Evolutionary conservation across 177 flowering plant genomes (phyloP).

Genomic region (Telopea speciosissima): DNA sequence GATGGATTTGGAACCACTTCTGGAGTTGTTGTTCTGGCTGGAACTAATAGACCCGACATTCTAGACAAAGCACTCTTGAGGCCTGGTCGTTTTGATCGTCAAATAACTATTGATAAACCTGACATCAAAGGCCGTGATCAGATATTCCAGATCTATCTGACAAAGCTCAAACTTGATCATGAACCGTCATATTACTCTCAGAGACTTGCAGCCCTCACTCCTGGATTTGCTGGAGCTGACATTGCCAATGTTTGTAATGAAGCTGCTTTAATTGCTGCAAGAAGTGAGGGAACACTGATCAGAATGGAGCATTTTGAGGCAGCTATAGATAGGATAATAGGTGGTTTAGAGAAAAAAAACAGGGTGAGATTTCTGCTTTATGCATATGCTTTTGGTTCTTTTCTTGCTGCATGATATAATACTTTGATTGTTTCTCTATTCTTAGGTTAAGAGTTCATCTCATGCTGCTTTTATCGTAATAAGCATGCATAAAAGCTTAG

Average conservation of each 20-base stretch:
- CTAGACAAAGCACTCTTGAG: slow-evolving; percentile 34
- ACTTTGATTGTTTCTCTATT: background rate
- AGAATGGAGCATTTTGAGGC: slow-evolving; percentile 35
- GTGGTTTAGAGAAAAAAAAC: slow-evolving; percentile 36
- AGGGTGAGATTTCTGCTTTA: slow-evolving; percentile 15
- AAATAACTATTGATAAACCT: slow-evolving; percentile 31
- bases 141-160: slow-evolving; percentile 29
- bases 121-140: slow-evolving; percentile 38
- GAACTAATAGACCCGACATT: slow-evolving; percentile 35
- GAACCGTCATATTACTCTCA: slow-evolving; percentile 31
- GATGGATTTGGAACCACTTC: slow-evolving; percentile 37
- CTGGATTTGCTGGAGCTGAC: slow-evolving; percentile 41
- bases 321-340: slow-evolving; percentile 35
- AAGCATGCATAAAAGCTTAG: background rate
- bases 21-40: slow-evolving; percentile 38
- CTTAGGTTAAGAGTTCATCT: background rate
- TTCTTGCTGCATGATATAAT: background rate
- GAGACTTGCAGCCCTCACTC: slow-evolving; percentile 38
- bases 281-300: slow-evolving; percentile 20
- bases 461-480: background rate
- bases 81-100: slow-evolving; percentile 40
- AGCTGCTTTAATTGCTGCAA: slow-evolving; percentile 34
- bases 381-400: background rate
- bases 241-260: slow-evolving; percentile 37
- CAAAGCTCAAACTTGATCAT: slow-evolving; percentile 28